Conservation (phyloP, 805 yeast species). For the Starmerella geochares region DNA sequence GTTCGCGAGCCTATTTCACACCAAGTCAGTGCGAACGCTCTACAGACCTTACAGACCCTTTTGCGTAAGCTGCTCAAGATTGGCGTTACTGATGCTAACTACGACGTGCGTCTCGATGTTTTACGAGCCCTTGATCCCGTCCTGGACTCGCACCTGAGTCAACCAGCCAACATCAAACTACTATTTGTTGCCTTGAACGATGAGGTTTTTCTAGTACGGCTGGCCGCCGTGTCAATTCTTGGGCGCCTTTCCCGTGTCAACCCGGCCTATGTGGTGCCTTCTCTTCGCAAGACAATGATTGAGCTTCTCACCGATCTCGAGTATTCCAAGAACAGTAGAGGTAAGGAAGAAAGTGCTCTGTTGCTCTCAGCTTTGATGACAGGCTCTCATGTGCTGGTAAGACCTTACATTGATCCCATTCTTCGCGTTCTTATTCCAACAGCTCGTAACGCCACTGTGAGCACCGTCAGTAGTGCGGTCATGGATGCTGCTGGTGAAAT, state of each 20-base stretch:
- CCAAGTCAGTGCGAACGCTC: conserved; percentile 70
- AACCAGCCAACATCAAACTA: conserved; percentile 78
- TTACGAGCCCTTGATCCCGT: conserved; percentile 58
- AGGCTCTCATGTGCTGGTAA: conserved; percentile 69
- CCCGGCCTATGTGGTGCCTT: conserved; percentile 94
- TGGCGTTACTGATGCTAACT: conserved; percentile 77
- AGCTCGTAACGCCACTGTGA: conserved; percentile 56
- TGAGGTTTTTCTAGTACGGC: conserved; percentile 73
- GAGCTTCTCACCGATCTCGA: conserved; percentile 79
- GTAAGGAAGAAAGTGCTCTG: conserved; percentile 78
- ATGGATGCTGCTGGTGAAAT: conserved; percentile 82
- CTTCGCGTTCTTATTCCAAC: conserved; percentile 72
- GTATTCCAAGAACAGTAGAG: conserved; percentile 62
- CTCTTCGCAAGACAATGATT: conserved; percentile 72
- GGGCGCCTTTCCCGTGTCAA: conserved; percentile 79
- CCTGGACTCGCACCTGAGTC: conserved; percentile 87
- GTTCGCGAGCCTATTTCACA: conserved; percentile 71
- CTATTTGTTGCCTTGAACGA: conserved; percentile 85
- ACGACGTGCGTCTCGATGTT: conserved; percentile 77
- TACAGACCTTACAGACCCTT: conserved; percentile 75
- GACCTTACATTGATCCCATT: conserved; percentile 87
- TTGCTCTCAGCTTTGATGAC: conserved; percentile 62
- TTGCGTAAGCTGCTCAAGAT: conserved; percentile 68
- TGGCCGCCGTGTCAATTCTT: conserved; percentile 63
- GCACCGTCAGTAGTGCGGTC: conserved; percentile 74